Evolutionary conservation across 2,329 filamentous ascomycete species (phyloP), one percentile per base, ranked within the genome.

Genomic region (Alternaria novae-zelandiae): DNA sequence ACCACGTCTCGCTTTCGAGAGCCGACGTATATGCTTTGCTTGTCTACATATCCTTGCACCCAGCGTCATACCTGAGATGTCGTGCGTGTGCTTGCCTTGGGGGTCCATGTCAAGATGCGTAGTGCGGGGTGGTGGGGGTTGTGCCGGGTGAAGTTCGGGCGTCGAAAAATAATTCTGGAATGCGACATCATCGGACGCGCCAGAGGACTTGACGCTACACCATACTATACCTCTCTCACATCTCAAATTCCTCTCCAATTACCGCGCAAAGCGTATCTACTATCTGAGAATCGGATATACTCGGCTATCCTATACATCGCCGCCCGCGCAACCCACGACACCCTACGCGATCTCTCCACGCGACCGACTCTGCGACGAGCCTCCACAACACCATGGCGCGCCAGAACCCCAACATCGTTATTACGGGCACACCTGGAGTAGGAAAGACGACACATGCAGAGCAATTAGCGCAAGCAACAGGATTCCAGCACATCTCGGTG

Each of bases 371-470:
- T 51, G 36, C 23, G 13, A 54, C 32, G 8, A 54, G 13, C 21
- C 17, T 20, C 17, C 3, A 32, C 17, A 30, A 17, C 25, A 57
- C 25, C 13, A 63, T 81, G 78, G 74, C 79, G 64, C 81, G 83
- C 61, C 79, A 78, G 60, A 76, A 78, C 66, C 96, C 96, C 28
- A 99, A 98, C 80, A 93, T 99, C 74, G 91, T 99, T 71, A 86
- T 99, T 70, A 98, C 96, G 44, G 96, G 96, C 68, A 99, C 96
- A 20, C 96, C 96, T 0, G 96, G 96, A 59, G 93, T 96, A 26
- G 96, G 96, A 76, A 99, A 99, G 84, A 97, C 94, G 17, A 96
- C 92, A 8, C 94, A 97, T 79, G 93, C 92, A 77, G 92, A 97
- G 80, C 86, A 89, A 73, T 84, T 99, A 53, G 92, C 93, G 7